These are phyloP conservation scores for Termitomyces sp. DNA, from an alignment of 768 basidiomycete species.

Conservation along the genomic window DNA sequence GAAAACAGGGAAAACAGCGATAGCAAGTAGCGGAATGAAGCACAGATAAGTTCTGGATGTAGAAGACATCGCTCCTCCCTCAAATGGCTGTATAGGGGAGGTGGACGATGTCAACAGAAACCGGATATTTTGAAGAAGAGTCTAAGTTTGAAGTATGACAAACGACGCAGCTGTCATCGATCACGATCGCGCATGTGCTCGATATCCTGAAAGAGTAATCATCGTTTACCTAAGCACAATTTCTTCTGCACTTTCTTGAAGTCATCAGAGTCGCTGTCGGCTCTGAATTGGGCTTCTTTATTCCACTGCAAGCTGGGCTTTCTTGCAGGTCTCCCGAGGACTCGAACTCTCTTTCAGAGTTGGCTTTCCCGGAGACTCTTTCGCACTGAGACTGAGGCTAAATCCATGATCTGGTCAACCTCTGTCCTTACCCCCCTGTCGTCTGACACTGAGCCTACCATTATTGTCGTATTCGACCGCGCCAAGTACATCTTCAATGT, in stretches of 20 bases:
- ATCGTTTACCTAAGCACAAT: constrained; percentile 6
- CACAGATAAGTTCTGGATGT: constrained; percentile 4
- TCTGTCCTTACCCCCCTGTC: constrained; percentile 55
- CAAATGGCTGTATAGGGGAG: constrained; percentile 3
- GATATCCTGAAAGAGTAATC: neutral
- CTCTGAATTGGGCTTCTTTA: constrained; percentile 8
- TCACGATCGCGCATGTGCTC: neutral
- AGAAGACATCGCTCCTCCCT: constrained; percentile 7
- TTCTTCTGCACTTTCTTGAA: constrained; percentile 1
- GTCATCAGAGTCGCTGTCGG: constrained; percentile 5
- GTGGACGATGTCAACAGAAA: neutral
- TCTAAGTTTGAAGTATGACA: constrained; percentile 8
- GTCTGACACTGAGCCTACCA: constrained; percentile 78
- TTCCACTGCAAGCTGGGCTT: constrained; percentile 8
- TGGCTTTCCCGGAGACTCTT: constrained; percentile 10
- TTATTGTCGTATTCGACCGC: constrained; percentile 71
- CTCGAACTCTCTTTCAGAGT: constrained; percentile 1
- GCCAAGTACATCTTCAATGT: constrained; percentile 88
- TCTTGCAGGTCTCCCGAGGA: constrained; percentile 3
- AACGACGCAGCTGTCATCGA: constrained; percentile 2
- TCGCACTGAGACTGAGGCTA: constrained; percentile 3
- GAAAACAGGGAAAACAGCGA: constrained; percentile 17
- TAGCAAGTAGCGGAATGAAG: constrained; percentile 7
- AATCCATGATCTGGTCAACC: constrained; percentile 58
- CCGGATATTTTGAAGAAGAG: neutral